These are phyloP conservation scores for Adenanthera pavonina DNA, from an alignment of 306 rosid genomes.

Conservation along the genomic window DNA sequence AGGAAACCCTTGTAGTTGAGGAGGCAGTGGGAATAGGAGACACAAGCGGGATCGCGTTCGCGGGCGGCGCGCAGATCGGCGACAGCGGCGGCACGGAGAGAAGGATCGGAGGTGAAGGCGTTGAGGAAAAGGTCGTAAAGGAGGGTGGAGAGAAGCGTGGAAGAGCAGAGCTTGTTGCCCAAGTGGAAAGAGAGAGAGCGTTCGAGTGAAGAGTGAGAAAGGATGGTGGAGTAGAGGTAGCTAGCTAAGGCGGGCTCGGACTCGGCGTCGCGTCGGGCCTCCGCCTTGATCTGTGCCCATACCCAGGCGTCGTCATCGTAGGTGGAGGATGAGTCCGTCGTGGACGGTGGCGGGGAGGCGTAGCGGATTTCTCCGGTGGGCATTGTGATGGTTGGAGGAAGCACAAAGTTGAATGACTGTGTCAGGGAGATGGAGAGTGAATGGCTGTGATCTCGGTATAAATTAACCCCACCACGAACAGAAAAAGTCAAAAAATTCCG, in stretches of 20 bases:
- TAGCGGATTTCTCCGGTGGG: conserved; percentile 63
- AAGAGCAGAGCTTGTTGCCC: conserved; percentile 92
- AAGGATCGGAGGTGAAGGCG: conserved; percentile 68
- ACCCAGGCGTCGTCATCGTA: conserved; percentile 65
- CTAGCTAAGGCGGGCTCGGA: conserved; percentile 94
- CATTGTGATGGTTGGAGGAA: conserved; percentile 37
- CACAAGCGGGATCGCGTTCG: conserved; percentile 86
- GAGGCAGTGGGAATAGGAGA: conserved; percentile 87
- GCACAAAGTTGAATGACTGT: too few species aligned
- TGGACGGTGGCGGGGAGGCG: conserved; percentile 23
- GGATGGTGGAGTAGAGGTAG: conserved; percentile 88
- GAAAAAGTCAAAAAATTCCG: too few species aligned
- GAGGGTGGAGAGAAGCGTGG: conserved; percentile 89
- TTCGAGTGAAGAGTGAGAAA: conserved; percentile 79
- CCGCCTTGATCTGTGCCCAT: conserved; percentile 84
- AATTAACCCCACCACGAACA: too few species aligned
- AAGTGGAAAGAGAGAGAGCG: conserved; percentile 85
- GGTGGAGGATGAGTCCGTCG: conserved; percentile 27
- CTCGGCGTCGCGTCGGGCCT: conserved; percentile 88
- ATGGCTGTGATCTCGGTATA: too few species aligned
- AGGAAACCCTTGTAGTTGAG: conserved; percentile 95
- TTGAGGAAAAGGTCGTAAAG: conserved; percentile 87
- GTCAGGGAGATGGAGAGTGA: too few species aligned
- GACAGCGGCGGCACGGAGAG: conserved; percentile 70
- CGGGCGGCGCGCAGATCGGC: conserved; percentile 85